These are phyloP conservation scores for Tricholomella constricta DNA, from an alignment of 768 basidiomycete genomes.

Conservation along the genomic window DNA sequence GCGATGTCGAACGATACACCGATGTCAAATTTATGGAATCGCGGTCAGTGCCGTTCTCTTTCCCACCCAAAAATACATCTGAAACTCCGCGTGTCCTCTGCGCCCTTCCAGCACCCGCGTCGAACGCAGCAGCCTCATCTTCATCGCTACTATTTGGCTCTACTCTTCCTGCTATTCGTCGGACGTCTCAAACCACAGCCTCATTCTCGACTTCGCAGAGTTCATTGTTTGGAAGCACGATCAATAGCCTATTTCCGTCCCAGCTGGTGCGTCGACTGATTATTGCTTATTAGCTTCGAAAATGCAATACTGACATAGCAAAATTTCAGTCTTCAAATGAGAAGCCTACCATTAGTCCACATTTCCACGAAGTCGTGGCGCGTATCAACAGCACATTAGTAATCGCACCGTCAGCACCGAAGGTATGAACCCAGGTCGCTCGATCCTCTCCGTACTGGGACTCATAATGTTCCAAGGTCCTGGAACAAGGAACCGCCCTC, in stretches of 20 bases:
- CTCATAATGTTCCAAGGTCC: neutral
- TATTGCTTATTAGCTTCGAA: neutral
- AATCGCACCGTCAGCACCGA: constrained; percentile 55
- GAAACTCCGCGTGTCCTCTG: constrained; percentile 8
- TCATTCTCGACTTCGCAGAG: constrained; percentile 38
- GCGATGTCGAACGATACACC: constrained; percentile 4
- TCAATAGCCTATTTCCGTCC: constrained; percentile 14
- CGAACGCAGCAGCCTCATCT: constrained; percentile 9
- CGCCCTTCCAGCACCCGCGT: neutral
- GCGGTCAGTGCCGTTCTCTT: constrained; percentile 20
- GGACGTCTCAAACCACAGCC: constrained; percentile 7
- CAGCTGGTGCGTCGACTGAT: constrained; percentile 7
- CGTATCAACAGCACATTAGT: constrained; percentile 69
- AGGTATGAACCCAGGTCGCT: constrained; percentile 40
- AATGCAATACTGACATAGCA: neutral
- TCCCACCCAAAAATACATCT: constrained; percentile 4
- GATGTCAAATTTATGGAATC: constrained; percentile 29
- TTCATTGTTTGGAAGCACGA: constrained; percentile 46
- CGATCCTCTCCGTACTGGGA: neutral
- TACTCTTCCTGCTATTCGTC: constrained; percentile 16
- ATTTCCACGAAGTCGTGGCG: constrained; percentile 57
- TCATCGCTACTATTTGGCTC: constrained; percentile 35
- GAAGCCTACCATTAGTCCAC: constrained; percentile 16
- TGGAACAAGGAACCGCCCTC: constrained; percentile 4
- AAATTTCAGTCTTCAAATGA: constrained; percentile 7